Percentiles rank a stretch among this genome's conserved stretches.
These are phyloP conservation scores for Cylindrotheca fusiformis DNA, from an alignment of 108 stramenopile genomes.

Conservation along the genomic window DNA sequence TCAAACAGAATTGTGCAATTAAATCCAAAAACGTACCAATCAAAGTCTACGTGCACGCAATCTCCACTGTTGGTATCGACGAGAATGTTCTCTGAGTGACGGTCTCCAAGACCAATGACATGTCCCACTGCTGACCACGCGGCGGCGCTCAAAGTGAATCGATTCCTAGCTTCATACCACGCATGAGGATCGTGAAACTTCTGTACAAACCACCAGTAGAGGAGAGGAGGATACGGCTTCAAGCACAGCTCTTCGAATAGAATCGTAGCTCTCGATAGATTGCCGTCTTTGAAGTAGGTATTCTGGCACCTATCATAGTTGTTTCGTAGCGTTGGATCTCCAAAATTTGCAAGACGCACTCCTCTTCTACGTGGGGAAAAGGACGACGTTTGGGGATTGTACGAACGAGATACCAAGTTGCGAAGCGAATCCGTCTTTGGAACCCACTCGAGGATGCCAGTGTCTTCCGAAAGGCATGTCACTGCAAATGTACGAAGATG, in stretches of 20 bases:
- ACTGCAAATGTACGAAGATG: slow-evolving; percentile 94
- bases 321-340: slow-evolving; percentile 52
- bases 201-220: slow-evolving; percentile 98
- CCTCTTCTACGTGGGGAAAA: slow-evolving; percentile 56
- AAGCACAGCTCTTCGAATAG: slow-evolving; percentile 67
- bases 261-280: slow-evolving; percentile 55
- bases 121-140: slow-evolving; percentile 95
- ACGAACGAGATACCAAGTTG: slow-evolving; percentile 62
- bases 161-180: slow-evolving; percentile 96
- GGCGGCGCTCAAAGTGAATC: slow-evolving; percentile 89
- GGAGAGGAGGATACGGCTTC: slow-evolving; percentile 72
- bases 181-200: slow-evolving; percentile 90
- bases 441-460: slow-evolving; percentile 99
- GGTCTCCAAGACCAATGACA: slow-evolving; percentile 95
- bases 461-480: slow-evolving; percentile 96
- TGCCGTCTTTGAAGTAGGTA: slow-evolving; percentile 65
- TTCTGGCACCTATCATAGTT: slow-evolving; percentile 71
- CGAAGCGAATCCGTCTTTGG: slow-evolving; percentile 86
- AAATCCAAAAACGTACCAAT: slow-evolving; percentile 80
- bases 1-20: background rate
- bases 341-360: slow-evolving; percentile 52
- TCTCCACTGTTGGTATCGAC: slow-evolving; percentile 92
- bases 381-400: slow-evolving; percentile 76
- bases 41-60: slow-evolving; percentile 99
- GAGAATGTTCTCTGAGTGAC: slow-evolving; percentile 98